Evolutionary conservation across 306 rosid species (phyloP), one percentile per base, ranked within the genome.

Genomic region (Benincasa hispida): DNA sequence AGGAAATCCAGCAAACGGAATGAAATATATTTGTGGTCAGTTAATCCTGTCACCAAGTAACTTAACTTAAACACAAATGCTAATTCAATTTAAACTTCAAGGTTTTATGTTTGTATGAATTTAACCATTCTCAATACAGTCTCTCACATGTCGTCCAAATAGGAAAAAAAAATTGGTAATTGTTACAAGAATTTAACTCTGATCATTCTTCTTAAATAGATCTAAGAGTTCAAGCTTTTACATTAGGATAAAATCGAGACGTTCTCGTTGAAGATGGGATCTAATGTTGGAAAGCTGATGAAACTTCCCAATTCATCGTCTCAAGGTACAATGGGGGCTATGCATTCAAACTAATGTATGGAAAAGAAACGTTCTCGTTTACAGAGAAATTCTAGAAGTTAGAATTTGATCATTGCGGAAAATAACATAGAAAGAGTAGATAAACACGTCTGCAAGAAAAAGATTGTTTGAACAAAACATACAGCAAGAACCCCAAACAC

Each of bases 401-500:
- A 34, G 24, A 62, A 32, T 15, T n/a, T 32, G 24, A 8, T 17
- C 24, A 18, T 30, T 15, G 12, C 42, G 2, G 0, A 62, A 14
- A 61, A n/a, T n/a, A n/a, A n/a, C n/a, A n/a, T n/a, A n/a, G n/a
- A n/a, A n/a, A n/a, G n/a, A n/a, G n/a, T n/a, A n/a, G n/a, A n/a
- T n/a, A n/a, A n/a, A 62, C 69, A 57, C 2, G 14, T 39, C 32
- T 42, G 55, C 54, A 42, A 67, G 32, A 67, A 67, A 35, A 45
- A 69, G 1, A 11, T 41, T 45, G 37, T 41, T 67, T 39, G 74
- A 68, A 68, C 25, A 68, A 70, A 84, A 82, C 93, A 77, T 88
- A 94, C 99, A 68, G 96, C 99, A 79, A 94, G 97, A 75, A 83
- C 88, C 76, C 99, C 97, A 85, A 94, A 94, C 37, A 89, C 93